Evolutionary conservation across 176 grass and related monocot species (phyloP), one percentile per base, ranked within the genome.

Genomic region (Echinochloa phyllopogon): DNA sequence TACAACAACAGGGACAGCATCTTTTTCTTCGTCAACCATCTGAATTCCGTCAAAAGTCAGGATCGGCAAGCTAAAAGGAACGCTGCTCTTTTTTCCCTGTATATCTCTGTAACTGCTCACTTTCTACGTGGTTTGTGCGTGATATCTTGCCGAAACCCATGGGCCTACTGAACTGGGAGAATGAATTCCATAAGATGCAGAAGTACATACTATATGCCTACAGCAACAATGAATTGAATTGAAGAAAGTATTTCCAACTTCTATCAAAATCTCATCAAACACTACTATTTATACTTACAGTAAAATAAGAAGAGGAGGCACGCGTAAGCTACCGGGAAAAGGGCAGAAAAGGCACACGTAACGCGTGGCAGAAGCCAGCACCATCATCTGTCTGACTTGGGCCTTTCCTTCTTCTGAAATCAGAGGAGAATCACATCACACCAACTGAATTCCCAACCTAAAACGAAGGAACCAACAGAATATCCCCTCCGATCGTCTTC

Each of bases 381-480:
- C 52, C 47, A 20, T 20, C 53, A n/a, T 57, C 20, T 33, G 25
- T 24, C 57, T 57, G 58, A 62, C 10, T n/a, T 8, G 18, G 15
- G 25, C 33, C 59, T 62, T 62, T 4, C 0, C 2, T 29, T 62
- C 5, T 4, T 1, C 43, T 45, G 43, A 45, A 45, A 45, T 59
- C 8, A 47, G 24, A 13, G 59, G 47, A 4, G 10, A 23, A 45
- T 47, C 68, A 14, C 69, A 29, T 84, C 87, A 85, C 87, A 61
- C 87, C 43, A 85, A 76, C 77, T 77, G 87, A 88, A 74, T 76
- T 84, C 75, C 29, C 81, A 74, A 79, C 87, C 83, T 81, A 85
- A 69, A 81, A 59, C 66, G 4, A 42, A 27, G 12, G 8, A 11
- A 23, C 4, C 1, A 27, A 9, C 6, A 14, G 8, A 10, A 66